phyloP scores from a whole-genome alignment of 352 stramenopile genomes.

The Phytopythium ostracodes region DNA sequence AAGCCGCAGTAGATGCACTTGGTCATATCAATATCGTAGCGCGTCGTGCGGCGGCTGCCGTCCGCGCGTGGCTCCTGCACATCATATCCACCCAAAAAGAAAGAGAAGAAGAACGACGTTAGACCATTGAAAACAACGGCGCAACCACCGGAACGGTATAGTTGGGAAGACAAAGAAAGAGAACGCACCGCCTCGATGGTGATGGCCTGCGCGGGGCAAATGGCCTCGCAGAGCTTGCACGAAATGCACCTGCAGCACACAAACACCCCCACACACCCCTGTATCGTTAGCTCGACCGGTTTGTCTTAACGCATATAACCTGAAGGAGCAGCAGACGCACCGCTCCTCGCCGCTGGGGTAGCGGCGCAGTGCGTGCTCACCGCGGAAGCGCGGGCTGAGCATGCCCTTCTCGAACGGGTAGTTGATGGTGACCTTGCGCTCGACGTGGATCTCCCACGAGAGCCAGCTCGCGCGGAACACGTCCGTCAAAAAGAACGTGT shows the following conservation, averaged over 20 bases:
- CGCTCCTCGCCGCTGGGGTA: slow-evolving; percentile 99
- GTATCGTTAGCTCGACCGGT: background rate
- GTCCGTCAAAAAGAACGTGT: slow-evolving; percentile 83
- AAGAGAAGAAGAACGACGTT: background rate
- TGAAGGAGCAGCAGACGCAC: slow-evolving; percentile 20
- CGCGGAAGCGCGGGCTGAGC: slow-evolving; percentile 96
- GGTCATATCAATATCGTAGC: slow-evolving; percentile 99
- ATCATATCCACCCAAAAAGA: no score
- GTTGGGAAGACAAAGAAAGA: background rate
- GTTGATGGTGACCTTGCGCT: slow-evolving; percentile 98
- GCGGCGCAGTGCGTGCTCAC: slow-evolving; percentile 96
- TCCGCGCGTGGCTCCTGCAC: slow-evolving; percentile 93
- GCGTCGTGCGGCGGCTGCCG: slow-evolving; percentile 96
- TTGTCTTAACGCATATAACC: background rate
- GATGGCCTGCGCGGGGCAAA: slow-evolving; percentile 99
- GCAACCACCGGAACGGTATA: background rate
- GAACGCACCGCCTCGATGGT: slow-evolving; percentile 95
- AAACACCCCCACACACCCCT: no score
- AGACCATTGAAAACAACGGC: background rate
- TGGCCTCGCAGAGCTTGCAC: slow-evolving; percentile 99
- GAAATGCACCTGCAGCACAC: slow-evolving; percentile 92
- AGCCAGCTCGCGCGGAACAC: slow-evolving; percentile 79
- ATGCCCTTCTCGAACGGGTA: slow-evolving; percentile 98
- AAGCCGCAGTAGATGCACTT: slow-evolving; percentile 99
- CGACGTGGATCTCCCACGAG: slow-evolving; percentile 75